These are phyloP conservation scores for Suillus subalutaceus DNA, from an alignment of 768 basidiomycete species.

Conservation along the genomic window DNA sequence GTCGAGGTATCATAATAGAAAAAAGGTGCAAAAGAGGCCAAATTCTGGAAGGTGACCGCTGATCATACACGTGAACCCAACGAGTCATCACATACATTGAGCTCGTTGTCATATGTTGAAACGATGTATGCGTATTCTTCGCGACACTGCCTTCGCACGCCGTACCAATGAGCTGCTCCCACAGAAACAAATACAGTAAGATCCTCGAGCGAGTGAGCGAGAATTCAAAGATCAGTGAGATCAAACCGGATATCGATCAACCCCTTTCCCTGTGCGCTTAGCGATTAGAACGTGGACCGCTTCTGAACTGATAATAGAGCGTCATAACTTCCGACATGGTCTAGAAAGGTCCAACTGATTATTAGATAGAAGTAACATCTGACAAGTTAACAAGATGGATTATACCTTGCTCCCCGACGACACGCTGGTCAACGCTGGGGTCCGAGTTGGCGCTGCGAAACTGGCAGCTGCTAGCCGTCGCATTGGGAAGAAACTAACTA, in stretches of 20 bases:
- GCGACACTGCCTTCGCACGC: neutral
- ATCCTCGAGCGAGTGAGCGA: neutral
- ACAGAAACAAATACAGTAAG: neutral
- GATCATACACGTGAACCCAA: neutral
- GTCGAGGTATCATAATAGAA: too few species aligned
- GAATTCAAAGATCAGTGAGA: neutral
- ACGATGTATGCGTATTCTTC: neutral
- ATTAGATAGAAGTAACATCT: neutral
- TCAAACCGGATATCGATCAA: neutral
- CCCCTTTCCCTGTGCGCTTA: neutral
- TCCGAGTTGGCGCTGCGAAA: too few species aligned
- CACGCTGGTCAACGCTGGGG: neutral
- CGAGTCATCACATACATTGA: too few species aligned
- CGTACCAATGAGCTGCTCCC: neutral
- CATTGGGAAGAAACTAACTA: neutral
- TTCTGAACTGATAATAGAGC: conserved; percentile 2
- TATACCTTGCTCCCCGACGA: conserved; percentile 2
- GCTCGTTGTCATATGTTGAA: too few species aligned
- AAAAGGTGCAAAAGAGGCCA: neutral
- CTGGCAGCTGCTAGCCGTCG: too few species aligned
- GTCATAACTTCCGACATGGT: neutral
- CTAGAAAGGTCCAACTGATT: neutral
- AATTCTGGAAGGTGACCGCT: too few species aligned
- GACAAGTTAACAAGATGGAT: neutral
- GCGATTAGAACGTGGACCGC: neutral